phyloP scores from a whole-genome alignment of 1,284 basidiomycete genomes.

The Puccinia horiana region DNA sequence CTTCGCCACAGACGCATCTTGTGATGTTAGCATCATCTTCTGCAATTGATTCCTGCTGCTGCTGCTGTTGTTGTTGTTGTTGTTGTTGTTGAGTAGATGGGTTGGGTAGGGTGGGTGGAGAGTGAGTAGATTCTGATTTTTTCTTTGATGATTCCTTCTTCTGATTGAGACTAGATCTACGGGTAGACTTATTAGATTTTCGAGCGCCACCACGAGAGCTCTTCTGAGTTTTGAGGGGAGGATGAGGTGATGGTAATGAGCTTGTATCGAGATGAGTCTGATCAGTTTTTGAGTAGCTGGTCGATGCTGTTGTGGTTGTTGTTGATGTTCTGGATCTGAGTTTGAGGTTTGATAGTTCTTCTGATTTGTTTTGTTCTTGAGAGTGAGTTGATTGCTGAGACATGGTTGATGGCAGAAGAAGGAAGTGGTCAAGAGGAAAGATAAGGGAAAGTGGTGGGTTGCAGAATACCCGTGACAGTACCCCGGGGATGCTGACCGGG shows the following conservation, averaged over 20 bases:
- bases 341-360: background rate
- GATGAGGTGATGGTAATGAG: slow-evolving; percentile 7
- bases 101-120: background rate
- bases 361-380: background rate
- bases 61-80: background rate
- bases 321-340: background rate
- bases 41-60: background rate
- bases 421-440: no score
- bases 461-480: background rate
- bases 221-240: background rate
- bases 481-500: no score
- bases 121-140: slow-evolving; percentile 8
- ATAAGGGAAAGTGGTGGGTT: background rate
- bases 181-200: slow-evolving; percentile 16
- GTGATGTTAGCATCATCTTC: slow-evolving; percentile 38
- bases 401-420: background rate
- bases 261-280: no score
- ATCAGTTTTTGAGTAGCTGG: background rate
- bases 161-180: slow-evolving; percentile 17
- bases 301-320: background rate
- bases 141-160: slow-evolving; percentile 9
- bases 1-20: slow-evolving; percentile 37
- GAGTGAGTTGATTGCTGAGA: background rate
- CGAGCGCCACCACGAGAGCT: background rate
- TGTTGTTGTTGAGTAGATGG: background rate